phyloP scores from a whole-genome alignment of 2,329 filamentous ascomycete genomes.

The Zopfia rhizophila region DNA sequence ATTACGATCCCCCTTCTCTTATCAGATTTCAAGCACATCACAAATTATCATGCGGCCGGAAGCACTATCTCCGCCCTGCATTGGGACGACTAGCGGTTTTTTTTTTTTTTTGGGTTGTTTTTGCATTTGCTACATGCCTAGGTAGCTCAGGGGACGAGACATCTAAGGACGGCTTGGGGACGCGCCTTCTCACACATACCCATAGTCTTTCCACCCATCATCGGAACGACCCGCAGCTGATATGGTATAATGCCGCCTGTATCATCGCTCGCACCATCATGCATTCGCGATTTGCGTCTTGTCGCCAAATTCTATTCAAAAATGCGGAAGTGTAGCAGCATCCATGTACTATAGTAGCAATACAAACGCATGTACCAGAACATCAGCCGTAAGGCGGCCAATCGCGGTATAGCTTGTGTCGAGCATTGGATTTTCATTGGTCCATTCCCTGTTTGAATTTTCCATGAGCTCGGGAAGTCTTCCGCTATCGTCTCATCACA shows the following conservation, averaged over 20 bases:
- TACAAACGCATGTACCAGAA: too few species aligned
- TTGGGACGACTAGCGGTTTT: constrained; percentile 2
- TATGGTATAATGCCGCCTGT: constrained; percentile 5
- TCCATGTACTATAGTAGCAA: not conserved
- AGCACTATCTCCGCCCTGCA: constrained; percentile 8
- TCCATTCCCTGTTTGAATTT: too few species aligned
- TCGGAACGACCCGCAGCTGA: constrained; percentile 3
- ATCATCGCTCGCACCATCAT: constrained; percentile 13
- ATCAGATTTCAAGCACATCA: not conserved
- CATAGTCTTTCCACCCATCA: constrained; percentile 15
- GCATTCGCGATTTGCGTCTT: constrained; percentile 10
- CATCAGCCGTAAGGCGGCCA: too few species aligned
- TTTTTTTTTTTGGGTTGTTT: too few species aligned
- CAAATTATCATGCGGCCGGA: constrained; percentile 11
- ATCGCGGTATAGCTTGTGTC: too few species aligned
- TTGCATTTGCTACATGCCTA: constrained; percentile 10
- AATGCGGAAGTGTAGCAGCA: constrained; percentile 15
- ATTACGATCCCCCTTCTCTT: constrained; percentile 1
- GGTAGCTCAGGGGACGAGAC: too few species aligned
- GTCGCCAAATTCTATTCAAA: constrained; percentile 12
- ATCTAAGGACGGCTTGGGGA: too few species aligned
- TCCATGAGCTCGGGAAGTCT: too few species aligned
- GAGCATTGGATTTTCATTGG: too few species aligned
- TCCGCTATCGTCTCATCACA: constrained; percentile 3
- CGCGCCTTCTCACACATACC: constrained; percentile 12